Conservation (phyloP, 2,329 filamentous ascomycete species). For the Ramichloridium luteum region DNA sequence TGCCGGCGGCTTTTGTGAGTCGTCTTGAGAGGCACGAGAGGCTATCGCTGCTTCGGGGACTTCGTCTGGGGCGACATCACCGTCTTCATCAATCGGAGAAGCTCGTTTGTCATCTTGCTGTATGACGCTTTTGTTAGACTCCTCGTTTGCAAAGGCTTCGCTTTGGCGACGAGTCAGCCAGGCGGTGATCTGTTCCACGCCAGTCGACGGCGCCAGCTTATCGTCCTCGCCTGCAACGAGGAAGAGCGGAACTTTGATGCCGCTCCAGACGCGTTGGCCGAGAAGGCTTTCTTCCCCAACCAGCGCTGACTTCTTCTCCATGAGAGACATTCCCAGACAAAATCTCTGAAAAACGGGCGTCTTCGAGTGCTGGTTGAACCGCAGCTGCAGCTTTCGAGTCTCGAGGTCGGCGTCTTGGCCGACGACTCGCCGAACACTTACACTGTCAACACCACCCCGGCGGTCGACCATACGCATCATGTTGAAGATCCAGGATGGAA, state of each 20-base stretch:
- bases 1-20: conserved; percentile 1
- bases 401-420: conserved; percentile 54
- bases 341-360: conserved; percentile 75
- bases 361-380: conserved; percentile 70
- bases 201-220: conserved; percentile 56
- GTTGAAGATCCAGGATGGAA: conserved; percentile 64
- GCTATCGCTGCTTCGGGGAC: too few species aligned
- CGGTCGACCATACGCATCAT: conserved; percentile 67
- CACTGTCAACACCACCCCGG: conserved; percentile 63
- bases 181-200: conserved; percentile 55
- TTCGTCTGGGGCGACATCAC: conserved; percentile 4
- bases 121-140: background rate
- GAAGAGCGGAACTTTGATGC: conserved; percentile 60
- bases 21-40: too few species aligned
- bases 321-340: conserved; percentile 50
- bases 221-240: conserved; percentile 71
- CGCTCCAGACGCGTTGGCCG: conserved; percentile 57
- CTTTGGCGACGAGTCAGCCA: conserved; percentile 21
- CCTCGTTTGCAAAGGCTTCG: conserved; percentile 5
- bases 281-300: conserved; percentile 44
- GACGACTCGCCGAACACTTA: conserved; percentile 67
- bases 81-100: conserved; percentile 5
- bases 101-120: too few species aligned
- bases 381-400: conserved; percentile 54
- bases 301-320: conserved; percentile 5